Evolutionary conservation across 805 yeast genomes (phyloP).

Genomic region (Ogataea pignaliae): DNA sequence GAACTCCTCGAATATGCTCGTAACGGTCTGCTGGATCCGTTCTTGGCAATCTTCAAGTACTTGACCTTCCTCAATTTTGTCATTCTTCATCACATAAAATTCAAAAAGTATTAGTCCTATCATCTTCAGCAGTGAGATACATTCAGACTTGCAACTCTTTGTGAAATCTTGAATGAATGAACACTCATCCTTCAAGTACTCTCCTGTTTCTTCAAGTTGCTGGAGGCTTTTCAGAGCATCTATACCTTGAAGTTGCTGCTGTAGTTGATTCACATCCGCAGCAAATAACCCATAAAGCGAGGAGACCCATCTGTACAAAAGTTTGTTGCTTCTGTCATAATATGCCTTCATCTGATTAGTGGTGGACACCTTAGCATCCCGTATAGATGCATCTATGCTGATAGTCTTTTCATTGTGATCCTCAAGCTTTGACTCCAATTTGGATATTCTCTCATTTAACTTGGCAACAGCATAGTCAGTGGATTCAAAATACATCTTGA

Average conservation of each 20-base stretch:
- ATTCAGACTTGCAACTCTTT: slow-evolving; percentile 19
- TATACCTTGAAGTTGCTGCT: slow-evolving; percentile 23
- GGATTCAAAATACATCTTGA: slow-evolving; percentile 15
- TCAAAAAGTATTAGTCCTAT: slow-evolving; percentile 25
- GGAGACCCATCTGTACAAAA: slow-evolving; percentile 27
- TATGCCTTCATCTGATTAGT: slow-evolving; percentile 8
- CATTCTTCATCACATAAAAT: slow-evolving; percentile 21
- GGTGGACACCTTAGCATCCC: slow-evolving; percentile 6
- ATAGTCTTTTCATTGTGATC: slow-evolving; percentile 8
- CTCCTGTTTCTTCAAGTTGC: slow-evolving; percentile 19
- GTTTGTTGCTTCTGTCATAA: slow-evolving; percentile 15
- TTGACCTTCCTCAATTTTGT: slow-evolving; percentile 10
- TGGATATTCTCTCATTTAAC: slow-evolving; percentile 15
- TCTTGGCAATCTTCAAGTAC: slow-evolving; percentile 17
- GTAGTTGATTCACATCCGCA: slow-evolving; percentile 21
- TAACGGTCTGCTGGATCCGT: slow-evolving; percentile 16
- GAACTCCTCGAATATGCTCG: slow-evolving; percentile 12
- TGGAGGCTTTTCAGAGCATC: slow-evolving; percentile 19
- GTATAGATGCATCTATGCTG: slow-evolving; percentile 5
- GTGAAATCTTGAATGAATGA: slow-evolving; percentile 17
- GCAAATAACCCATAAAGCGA: slow-evolving; percentile 25
- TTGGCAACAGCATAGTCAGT: slow-evolving; percentile 19
- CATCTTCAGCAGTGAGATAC: slow-evolving; percentile 20
- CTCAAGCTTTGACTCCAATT: slow-evolving; percentile 6
- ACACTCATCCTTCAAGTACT: slow-evolving; percentile 18